These are phyloP conservation scores for Candida sojae DNA, from an alignment of 1,139 yeast genomes.

Conservation along the genomic window DNA sequence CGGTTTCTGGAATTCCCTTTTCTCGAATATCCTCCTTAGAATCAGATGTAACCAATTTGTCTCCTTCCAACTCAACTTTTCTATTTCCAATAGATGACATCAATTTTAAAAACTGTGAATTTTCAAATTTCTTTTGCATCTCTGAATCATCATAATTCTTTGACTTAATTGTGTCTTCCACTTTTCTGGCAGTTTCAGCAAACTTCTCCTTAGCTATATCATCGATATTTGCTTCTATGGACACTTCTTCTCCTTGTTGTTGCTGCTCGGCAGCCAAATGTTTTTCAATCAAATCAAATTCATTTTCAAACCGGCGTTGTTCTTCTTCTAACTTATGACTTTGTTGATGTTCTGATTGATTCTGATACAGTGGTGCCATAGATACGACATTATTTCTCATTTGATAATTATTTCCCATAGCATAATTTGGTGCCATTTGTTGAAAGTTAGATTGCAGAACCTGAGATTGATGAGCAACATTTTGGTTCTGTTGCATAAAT, in stretches of 20 bases:
- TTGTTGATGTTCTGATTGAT: slow-evolving; percentile 31
- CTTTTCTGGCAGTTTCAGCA: slow-evolving; percentile 44
- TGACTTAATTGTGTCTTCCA: slow-evolving; percentile 33
- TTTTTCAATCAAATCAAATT: slow-evolving; percentile 38
- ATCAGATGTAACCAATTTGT: slow-evolving; percentile 33
- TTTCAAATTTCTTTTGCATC: slow-evolving; percentile 35
- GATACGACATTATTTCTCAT: slow-evolving; percentile 12
- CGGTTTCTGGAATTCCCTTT: slow-evolving; percentile 5
- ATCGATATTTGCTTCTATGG: slow-evolving; percentile 6
- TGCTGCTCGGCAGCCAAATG: slow-evolving; percentile 24
- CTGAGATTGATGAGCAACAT: slow-evolving; percentile 1
- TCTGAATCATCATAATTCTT: slow-evolving; percentile 21
- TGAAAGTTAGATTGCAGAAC: slow-evolving; percentile 8
- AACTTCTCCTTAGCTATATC: slow-evolving; percentile 37
- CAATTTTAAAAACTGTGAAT: slow-evolving; percentile 41
- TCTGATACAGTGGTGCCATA: slow-evolving; percentile 11
- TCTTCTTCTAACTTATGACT: slow-evolving; percentile 31
- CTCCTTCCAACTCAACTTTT: slow-evolving; percentile 43
- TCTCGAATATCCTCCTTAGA: slow-evolving; percentile 22
- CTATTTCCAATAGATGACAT: slow-evolving; percentile 42
- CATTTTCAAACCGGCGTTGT: slow-evolving; percentile 31
- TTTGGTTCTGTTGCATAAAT: slow-evolving; percentile 8
- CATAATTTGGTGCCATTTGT: slow-evolving; percentile 12
- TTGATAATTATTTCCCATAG: slow-evolving; percentile 8
- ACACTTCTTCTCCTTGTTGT: slow-evolving; percentile 11